phyloP scores from a whole-genome alignment of 148 eudicot genomes.

The Nyssa sinensis region DNA sequence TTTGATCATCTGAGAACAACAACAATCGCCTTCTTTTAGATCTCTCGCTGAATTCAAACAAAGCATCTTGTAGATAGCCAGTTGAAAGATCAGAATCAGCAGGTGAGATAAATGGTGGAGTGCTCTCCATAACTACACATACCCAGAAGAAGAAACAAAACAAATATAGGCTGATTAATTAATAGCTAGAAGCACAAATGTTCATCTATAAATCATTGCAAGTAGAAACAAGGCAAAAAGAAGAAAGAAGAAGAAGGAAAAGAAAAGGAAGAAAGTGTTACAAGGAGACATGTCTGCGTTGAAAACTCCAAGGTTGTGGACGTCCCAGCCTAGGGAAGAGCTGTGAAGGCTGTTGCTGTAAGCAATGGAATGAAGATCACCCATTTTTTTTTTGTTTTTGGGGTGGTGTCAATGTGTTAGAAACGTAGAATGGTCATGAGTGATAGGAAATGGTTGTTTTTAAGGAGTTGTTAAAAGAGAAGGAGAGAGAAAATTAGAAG shows the following conservation, averaged over 20 bases:
- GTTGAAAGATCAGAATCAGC: conserved; percentile 37
- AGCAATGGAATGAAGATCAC: conserved; percentile 47
- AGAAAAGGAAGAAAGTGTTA: conserved; percentile 8
- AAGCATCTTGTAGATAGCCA: conserved; percentile 81
- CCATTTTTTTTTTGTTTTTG: conserved; percentile 22
- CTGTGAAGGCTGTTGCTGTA: conserved; percentile 18
- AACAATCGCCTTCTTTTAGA: conserved; percentile 56
- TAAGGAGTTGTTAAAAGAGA: conserved; percentile 5
- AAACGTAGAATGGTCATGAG: background rate
- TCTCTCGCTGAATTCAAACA: conserved; percentile 50
- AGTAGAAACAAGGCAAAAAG: background rate
- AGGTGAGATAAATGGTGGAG: conserved; percentile 30
- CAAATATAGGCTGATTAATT: background rate
- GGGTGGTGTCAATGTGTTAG: no score
- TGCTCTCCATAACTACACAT: conserved; percentile 28
- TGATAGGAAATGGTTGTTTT: conserved; percentile 6
- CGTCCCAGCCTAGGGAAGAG: conserved; percentile 40
- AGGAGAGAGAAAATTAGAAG: conserved; percentile 18
- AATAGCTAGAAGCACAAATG: background rate
- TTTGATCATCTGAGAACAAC: conserved; percentile 24
- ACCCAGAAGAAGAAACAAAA: background rate
- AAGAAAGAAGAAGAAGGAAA: conserved; percentile 4
- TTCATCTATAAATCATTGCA: background rate
- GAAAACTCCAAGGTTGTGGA: conserved; percentile 41
- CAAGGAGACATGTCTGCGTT: conserved; percentile 51